Percentiles rank a stretch among this genome's conserved stretches.
Evolutionary conservation across 768 basidiomycete species (phyloP).

Genomic region (Leccinum fibrillosum): DNA sequence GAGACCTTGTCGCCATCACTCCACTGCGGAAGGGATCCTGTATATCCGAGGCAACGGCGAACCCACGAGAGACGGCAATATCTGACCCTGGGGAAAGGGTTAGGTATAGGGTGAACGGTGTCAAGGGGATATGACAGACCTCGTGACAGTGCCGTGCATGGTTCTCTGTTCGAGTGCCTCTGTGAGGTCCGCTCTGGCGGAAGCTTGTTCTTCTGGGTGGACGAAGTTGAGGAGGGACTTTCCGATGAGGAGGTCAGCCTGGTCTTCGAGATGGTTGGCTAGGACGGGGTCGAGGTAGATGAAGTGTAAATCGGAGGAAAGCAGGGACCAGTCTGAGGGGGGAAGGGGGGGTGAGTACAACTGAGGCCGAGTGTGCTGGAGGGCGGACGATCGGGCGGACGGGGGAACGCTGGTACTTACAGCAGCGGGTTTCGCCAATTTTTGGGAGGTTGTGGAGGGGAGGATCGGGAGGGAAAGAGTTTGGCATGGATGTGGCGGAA

Average conservation of each 20-base stretch:
- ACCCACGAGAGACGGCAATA: constrained; percentile 75
- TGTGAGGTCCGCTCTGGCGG: constrained; percentile 70
- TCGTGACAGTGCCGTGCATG: constrained; percentile 81
- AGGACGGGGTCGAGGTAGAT: constrained; percentile 85
- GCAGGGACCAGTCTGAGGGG: constrained; percentile 71
- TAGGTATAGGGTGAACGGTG: constrained; percentile 15
- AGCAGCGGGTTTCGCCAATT: constrained; percentile 72
- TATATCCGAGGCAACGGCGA: constrained; percentile 68
- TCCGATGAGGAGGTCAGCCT: constrained; percentile 67
- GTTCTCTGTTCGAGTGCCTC: constrained; percentile 71
- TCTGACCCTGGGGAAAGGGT: constrained; percentile 54
- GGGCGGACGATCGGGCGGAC: constrained; percentile 24
- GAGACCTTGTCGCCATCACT: constrained; percentile 65
- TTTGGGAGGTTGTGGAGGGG: constrained; percentile 43
- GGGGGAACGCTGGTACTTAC: constrained; percentile 43
- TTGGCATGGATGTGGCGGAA: constrained; percentile 26
- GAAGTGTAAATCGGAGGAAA: constrained; percentile 73
- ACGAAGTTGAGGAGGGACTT: constrained; percentile 73
- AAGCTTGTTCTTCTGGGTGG: constrained; percentile 79
- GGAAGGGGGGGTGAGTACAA: constrained; percentile 16
- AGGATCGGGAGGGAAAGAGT: constrained; percentile 36
- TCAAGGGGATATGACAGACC: constrained; percentile 36
- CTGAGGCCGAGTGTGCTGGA: constrained; percentile 13
- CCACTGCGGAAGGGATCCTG: constrained; percentile 54
- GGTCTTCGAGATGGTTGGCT: constrained; percentile 63